These are phyloP conservation scores for Mycena galopus DNA, from an alignment of 768 basidiomycete species.

Conservation along the genomic window DNA sequence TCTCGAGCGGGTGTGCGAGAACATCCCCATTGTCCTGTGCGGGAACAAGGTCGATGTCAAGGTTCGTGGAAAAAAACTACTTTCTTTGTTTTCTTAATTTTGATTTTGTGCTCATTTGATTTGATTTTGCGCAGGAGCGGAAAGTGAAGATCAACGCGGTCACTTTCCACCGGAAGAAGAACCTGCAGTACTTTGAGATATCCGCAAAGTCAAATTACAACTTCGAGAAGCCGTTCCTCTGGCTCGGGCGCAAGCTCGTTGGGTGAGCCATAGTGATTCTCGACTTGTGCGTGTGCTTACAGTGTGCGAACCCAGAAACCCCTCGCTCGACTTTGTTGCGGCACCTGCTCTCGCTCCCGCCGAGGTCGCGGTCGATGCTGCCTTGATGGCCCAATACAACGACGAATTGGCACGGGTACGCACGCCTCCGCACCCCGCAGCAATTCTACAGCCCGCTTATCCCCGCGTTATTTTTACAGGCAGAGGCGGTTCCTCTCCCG, in stretches of 20 bases:
- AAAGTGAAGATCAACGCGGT: slow-evolving; percentile 99
- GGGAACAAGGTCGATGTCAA: slow-evolving; percentile 99
- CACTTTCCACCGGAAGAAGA: slow-evolving; percentile 99
- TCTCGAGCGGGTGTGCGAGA: slow-evolving; percentile 99
- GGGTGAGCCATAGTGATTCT: slow-evolving; percentile 68
- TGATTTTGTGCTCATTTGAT: background rate
- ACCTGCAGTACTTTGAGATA: slow-evolving; percentile 99
- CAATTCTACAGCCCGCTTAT: slow-evolving; percentile 30
- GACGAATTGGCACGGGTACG: slow-evolving; percentile 78
- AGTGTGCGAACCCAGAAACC: slow-evolving; percentile 71
- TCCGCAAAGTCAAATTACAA: slow-evolving; percentile 99
- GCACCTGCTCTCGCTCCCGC: slow-evolving; percentile 96
- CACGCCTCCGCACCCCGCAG: slow-evolving; percentile 11
- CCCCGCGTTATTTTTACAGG: slow-evolving; percentile 56
- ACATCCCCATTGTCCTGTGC: slow-evolving; percentile 99
- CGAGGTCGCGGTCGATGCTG: slow-evolving; percentile 87
- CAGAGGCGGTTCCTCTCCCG: slow-evolving; percentile 93
- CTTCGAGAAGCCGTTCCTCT: slow-evolving; percentile 99
- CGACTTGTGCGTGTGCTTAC: slow-evolving; percentile 9
- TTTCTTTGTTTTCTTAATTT: slow-evolving; percentile 19
- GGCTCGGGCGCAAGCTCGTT: slow-evolving; percentile 98
- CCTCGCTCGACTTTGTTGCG: slow-evolving; percentile 93
- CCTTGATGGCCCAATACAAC: slow-evolving; percentile 85
- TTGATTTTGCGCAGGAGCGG: slow-evolving; percentile 80
- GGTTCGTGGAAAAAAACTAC: slow-evolving; percentile 60